These are phyloP conservation scores for Hortaea werneckii DNA, from an alignment of 2,329 filamentous ascomycete species.

Conservation along the genomic window DNA sequence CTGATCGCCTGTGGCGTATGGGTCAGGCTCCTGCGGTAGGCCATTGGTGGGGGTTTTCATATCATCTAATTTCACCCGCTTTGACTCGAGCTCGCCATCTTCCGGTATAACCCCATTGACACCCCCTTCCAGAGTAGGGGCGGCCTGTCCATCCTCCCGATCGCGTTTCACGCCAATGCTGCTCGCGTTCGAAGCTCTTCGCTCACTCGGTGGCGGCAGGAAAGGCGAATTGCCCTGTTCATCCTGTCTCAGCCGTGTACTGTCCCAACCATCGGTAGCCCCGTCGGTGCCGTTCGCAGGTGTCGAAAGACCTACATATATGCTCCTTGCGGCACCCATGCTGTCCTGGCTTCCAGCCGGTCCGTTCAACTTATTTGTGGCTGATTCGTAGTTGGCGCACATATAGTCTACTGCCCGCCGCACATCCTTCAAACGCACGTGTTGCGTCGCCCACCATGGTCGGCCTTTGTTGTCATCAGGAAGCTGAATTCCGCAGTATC, in stretches of 20 bases:
- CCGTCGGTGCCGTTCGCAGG: slow-evolving; percentile 27
- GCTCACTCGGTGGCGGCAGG: slow-evolving; percentile 17
- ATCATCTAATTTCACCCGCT: slow-evolving; percentile 12
- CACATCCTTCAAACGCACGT: slow-evolving; percentile 61
- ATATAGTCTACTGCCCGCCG: slow-evolving; percentile 66
- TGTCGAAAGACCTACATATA: slow-evolving; percentile 36
- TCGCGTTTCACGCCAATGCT: slow-evolving; percentile 21
- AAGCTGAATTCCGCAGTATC: slow-evolving; percentile 62
- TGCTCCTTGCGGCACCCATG: slow-evolving; percentile 19
- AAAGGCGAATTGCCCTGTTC: slow-evolving; percentile 13
- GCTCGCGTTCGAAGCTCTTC: slow-evolving; percentile 21
- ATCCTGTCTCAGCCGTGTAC: slow-evolving; percentile 18
- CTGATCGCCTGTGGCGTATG: slow-evolving; percentile 8
- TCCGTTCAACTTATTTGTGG: slow-evolving; percentile 23
- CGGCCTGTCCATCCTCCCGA: slow-evolving; percentile 12
- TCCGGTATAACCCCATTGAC: slow-evolving; percentile 11
- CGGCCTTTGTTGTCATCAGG: slow-evolving; percentile 61
- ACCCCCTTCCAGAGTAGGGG: slow-evolving; percentile 12
- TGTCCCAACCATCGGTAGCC: slow-evolving; percentile 20
- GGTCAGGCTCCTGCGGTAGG: slow-evolving; percentile 3
- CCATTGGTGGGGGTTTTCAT: background rate
- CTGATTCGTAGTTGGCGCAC: slow-evolving; percentile 43
- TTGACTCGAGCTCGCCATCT: slow-evolving; percentile 12
- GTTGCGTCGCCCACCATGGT: slow-evolving; percentile 79
- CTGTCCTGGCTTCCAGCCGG: slow-evolving; percentile 2